A percentile compares a stretch with the other conserved stretches of the same genome.
phyloP scores from a whole-genome alignment of 1,284 basidiomycete species.

The Ganoderma boninense region DNA sequence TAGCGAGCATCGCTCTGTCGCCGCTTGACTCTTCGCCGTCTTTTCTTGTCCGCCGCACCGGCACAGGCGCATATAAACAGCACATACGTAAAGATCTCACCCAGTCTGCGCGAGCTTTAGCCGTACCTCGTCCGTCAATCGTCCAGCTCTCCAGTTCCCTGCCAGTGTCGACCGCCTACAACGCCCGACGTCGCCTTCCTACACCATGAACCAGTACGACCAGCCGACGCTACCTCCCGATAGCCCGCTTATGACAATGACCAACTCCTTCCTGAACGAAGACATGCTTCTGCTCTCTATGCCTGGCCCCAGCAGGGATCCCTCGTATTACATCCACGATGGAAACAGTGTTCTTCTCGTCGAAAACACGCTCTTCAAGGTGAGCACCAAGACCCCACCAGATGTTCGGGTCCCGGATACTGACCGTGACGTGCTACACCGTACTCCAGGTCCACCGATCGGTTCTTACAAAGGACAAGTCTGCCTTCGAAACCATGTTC shows the following conservation, averaged over 20 bases:
- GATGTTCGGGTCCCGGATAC: neutral
- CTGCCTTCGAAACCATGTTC: conserved; percentile 48
- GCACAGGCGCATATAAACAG: conserved; percentile 7
- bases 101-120: neutral
- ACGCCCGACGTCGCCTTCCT: conserved; percentile 2
- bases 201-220: conserved; percentile 38
- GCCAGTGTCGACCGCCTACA: conserved; percentile 8
- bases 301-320: conserved; percentile 46
- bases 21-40: neutral
- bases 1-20: neutral
- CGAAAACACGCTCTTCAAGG: conserved; percentile 71
- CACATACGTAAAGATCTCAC: conserved; percentile 9
- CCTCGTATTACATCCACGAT: conserved; percentile 58
- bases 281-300: conserved; percentile 45
- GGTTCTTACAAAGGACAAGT: conserved; percentile 44
- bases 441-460: conserved; percentile 42
- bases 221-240: conserved; percentile 39
- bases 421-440: neutral
- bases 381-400: conserved; percentile 38
- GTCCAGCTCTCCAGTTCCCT: neutral
- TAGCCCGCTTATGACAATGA: conserved; percentile 46
- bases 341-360: conserved; percentile 68
- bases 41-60: neutral
- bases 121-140: neutral
- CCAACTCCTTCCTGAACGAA: conserved; percentile 44